Percentiles rank a stretch among this genome's conserved stretches.
These are phyloP conservation scores for Colletotrichum falcatum DNA, from an alignment of 2,329 filamentous ascomycete species.

Conservation along the genomic window DNA sequence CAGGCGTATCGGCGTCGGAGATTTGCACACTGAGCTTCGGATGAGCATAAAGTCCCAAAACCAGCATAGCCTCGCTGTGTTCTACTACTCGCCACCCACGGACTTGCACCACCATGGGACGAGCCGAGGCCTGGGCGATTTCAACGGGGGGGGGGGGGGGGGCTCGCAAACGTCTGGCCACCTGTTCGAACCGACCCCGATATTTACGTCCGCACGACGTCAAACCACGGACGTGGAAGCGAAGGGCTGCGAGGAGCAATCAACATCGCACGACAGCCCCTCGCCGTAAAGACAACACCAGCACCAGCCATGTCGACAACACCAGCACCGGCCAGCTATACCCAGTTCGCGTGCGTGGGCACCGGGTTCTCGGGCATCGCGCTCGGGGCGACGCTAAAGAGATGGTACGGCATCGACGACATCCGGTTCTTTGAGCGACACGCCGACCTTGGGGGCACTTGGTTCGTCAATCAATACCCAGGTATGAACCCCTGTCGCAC, in stretches of 20 bases:
- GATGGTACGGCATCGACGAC: conserved; percentile 68
- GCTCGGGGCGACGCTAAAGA: conserved; percentile 68
- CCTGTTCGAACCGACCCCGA: neutral
- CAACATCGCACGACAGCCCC: too few species aligned
- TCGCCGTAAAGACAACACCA: too few species aligned
- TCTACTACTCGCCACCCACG: neutral
- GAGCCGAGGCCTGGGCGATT: neutral
- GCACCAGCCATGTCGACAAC: conserved; percentile 4
- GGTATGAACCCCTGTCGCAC: conserved; percentile 47
- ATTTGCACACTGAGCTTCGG: neutral
- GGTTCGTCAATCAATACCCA: conserved; percentile 73
- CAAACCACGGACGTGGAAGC: too few species aligned
- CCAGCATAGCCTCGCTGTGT: too few species aligned
- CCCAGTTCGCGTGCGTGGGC: conserved; percentile 63
- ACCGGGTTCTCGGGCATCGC: conserved; percentile 73
- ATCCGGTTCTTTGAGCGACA: conserved; percentile 71
- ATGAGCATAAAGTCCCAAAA: neutral
- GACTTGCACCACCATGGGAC: neutral
- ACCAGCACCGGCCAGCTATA: conserved; percentile 45
- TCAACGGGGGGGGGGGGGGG: too few species aligned
- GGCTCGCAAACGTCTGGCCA: neutral
- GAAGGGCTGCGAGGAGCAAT: too few species aligned
- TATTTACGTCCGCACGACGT: neutral
- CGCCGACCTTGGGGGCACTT: conserved; percentile 70
- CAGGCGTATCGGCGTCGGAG: neutral